Evolutionary conservation across 2,329 filamentous ascomycete species (phyloP).

Genomic region (Monosporascus sp.): DNA sequence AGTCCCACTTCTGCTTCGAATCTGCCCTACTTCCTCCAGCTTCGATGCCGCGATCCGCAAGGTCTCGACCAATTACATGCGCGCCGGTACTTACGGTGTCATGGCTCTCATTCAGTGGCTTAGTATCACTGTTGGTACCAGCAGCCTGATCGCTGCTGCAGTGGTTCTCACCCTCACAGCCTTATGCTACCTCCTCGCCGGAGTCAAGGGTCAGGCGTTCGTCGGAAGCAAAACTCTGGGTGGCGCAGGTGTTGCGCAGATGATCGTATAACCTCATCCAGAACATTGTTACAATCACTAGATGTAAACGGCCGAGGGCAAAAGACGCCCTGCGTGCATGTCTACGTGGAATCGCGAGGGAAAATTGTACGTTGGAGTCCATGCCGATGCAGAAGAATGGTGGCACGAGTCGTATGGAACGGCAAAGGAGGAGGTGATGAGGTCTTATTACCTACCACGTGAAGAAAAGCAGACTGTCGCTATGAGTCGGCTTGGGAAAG

Average conservation of each 20-base stretch:
- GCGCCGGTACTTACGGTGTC: constrained; percentile 75
- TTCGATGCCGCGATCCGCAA: constrained; percentile 88
- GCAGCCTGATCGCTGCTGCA: constrained; percentile 79
- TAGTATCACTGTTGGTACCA: constrained; percentile 59
- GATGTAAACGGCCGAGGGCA: not conserved
- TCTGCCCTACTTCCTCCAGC: constrained; percentile 86
- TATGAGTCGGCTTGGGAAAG: not conserved
- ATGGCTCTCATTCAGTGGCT: constrained; percentile 85
- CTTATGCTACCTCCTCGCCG: constrained; percentile 75
- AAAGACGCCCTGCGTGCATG: not conserved
- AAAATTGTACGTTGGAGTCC: no score
- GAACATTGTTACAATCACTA: not conserved
- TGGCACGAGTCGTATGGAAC: not conserved
- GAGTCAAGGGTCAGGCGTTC: constrained; percentile 77
- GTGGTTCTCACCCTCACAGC: constrained; percentile 73
- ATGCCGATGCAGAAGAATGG: not conserved
- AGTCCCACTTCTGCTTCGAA: constrained; percentile 89
- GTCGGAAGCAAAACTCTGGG: constrained; percentile 94
- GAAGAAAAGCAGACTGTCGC: not conserved
- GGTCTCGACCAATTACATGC: constrained; percentile 96
- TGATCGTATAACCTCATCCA: constrained; percentile 72
- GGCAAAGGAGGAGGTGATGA: not conserved
- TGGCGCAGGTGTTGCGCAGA: constrained; percentile 88
- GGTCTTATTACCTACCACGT: not conserved
- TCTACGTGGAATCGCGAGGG: not conserved